Evolutionary conservation across 1,139 yeast species (phyloP).

Genomic region (Debaryomycetaceae sp.): DNA sequence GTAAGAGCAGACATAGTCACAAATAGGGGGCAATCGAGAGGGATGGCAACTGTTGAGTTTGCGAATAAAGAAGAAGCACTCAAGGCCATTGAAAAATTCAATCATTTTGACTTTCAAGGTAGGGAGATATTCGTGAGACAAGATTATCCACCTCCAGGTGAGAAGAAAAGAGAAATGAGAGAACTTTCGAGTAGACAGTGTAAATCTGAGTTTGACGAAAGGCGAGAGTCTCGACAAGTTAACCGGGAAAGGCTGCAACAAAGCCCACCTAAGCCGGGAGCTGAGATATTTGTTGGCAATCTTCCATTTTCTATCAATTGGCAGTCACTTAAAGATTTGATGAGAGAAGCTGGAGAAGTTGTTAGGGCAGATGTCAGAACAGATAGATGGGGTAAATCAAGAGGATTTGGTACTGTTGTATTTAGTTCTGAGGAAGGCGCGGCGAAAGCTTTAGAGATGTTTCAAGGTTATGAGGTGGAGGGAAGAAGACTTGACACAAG

Average conservation of each 20-base stretch:
- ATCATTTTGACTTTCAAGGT: conserved; percentile 66
- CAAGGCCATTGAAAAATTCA: conserved; percentile 68
- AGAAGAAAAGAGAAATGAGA: conserved; percentile 25
- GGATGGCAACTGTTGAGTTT: conserved; percentile 94
- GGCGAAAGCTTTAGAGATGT: conserved; percentile 54
- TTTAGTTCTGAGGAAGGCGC: conserved; percentile 61
- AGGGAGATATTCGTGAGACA: conserved; percentile 89
- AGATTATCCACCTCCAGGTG: conserved; percentile 74
- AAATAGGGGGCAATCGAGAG: conserved; percentile 79
- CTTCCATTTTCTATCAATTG: conserved; percentile 77
- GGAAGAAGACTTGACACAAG: conserved; percentile 72
- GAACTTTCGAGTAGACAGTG: conserved; percentile 5
- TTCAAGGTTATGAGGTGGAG: conserved; percentile 63
- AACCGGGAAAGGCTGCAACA: conserved; percentile 12
- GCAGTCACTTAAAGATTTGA: conserved; percentile 83
- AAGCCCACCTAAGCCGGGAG: conserved; percentile 38
- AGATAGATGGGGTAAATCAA: conserved; percentile 71
- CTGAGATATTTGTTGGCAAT: conserved; percentile 78
- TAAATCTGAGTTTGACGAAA: conserved; percentile 10
- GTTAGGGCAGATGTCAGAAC: conserved; percentile 75
- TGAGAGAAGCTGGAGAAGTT: conserved; percentile 73
- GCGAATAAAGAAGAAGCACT: conserved; percentile 64
- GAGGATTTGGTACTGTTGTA: conserved; percentile 81
- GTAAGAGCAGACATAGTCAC: conserved; percentile 84
- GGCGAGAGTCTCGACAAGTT: conserved; percentile 10